These are phyloP conservation scores for Stemphylium beticola DNA, from an alignment of 2,329 filamentous ascomycete species.

Conservation along the genomic window DNA sequence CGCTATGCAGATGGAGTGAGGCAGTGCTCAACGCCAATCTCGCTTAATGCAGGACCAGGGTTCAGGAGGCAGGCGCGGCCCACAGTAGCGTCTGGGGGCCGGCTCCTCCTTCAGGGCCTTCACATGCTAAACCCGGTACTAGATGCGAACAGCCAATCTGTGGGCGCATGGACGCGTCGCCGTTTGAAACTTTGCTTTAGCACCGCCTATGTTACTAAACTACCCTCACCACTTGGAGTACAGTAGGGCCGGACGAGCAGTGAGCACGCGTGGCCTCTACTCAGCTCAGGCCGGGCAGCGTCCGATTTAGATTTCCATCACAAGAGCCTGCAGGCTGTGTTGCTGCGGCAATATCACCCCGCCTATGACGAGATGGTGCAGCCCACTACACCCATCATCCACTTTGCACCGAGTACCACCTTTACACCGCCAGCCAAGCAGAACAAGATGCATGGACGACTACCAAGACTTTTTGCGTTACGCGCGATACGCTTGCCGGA, in stretches of 20 bases:
- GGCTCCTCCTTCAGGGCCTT: background rate
- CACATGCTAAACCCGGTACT: background rate
- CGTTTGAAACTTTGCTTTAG: background rate
- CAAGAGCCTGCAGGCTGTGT: background rate
- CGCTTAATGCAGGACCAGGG: constrained; percentile 4
- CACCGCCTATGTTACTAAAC: too few species aligned
- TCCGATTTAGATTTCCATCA: background rate
- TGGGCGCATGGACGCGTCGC: background rate
- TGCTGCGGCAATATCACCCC: background rate
- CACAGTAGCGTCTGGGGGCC: background rate
- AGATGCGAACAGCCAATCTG: background rate
- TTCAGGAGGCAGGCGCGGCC: background rate
- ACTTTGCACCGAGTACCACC: background rate
- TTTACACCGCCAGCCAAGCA: too few species aligned
- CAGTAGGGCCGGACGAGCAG: background rate
- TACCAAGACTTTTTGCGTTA: too few species aligned
- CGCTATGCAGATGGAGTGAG: constrained; percentile 11
- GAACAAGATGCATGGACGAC: too few species aligned
- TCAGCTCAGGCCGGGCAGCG: background rate
- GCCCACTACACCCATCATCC: background rate
- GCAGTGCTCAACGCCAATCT: constrained; percentile 23
- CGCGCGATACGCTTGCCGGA: too few species aligned
- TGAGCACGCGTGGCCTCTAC: background rate
- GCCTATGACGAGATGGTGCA: constrained; percentile 4
- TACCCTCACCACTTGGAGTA: background rate